phyloP scores from a whole-genome alignment of 2,329 filamentous ascomycete species.

The Dactylellina leptospora region DNA sequence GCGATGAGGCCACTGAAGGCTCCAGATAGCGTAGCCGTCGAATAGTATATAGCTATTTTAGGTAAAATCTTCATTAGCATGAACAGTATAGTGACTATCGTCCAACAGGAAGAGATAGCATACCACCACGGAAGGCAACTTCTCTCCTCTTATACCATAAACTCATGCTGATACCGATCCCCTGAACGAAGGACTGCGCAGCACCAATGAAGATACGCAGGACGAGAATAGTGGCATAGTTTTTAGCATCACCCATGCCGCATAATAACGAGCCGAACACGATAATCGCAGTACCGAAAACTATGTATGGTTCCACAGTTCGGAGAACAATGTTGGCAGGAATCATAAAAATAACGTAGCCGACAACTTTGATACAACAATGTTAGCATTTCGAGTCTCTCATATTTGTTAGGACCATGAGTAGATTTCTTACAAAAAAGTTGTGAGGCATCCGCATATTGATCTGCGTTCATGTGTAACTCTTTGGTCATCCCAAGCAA shows the following conservation, averaged over 20 bases:
- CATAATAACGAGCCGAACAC: conserved; percentile 16
- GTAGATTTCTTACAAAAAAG: conserved; percentile 19
- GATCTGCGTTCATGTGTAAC: conserved; percentile 5
- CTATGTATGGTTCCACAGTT: conserved; percentile 12
- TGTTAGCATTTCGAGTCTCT: neutral
- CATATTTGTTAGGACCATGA: neutral
- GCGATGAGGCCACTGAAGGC: conserved; percentile 67
- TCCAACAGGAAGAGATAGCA: neutral
- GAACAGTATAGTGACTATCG: neutral
- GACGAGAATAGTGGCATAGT: conserved; percentile 13
- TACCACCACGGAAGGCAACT: conserved; percentile 22
- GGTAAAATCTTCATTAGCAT: neutral
- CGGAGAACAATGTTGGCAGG: conserved; percentile 27
- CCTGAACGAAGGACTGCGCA: conserved; percentile 30
- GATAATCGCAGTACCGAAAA: conserved; percentile 21
- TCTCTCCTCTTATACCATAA: conserved; percentile 30
- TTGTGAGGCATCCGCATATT: conserved; percentile 20
- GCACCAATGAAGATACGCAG: conserved; percentile 21
- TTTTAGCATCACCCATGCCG: conserved; percentile 20
- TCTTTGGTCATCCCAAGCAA: conserved; percentile 19
- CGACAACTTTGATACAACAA: conserved; percentile 5
- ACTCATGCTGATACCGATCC: conserved; percentile 16
- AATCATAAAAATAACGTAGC: conserved; percentile 33
- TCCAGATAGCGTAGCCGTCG: conserved; percentile 66
- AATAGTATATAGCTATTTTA: conserved; percentile 65